Base-by-base conservation (phyloP, 73 alveolate genomes). In the Stentor coeruleus region DNA sequence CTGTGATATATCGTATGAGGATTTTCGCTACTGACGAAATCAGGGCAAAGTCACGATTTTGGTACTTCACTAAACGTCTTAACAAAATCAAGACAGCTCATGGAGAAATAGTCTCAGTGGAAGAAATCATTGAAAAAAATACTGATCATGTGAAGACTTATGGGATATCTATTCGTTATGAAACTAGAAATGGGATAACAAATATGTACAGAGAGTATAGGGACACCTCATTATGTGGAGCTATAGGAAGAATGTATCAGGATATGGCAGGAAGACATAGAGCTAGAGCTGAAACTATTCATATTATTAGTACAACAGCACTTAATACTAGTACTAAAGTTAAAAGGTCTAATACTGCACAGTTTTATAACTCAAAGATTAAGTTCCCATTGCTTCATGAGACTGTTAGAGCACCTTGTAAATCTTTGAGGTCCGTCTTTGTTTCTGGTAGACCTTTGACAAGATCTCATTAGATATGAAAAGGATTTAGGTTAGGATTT, bases 211-310 rank as follows among this genome's bases (percentile, higher is more conserved):
- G 89, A 83, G 97, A 91, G 76, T 88, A 59, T 88, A 88, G 97
- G 89, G 90, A 84, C 84, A 84, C 86, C 88, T 72, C 91, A 60
- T 88, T 89, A 49, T 75, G 83, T 49, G 94, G 94, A 26, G 96
- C 96, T 42, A 92, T 91, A 74, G 76, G 89, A 79, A 92, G 88
- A 59, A 75, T 91, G 87, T 89, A 87, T 84, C 74, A n/a, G 86
- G 97, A 91, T 82, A 88, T 91, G 97, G 86, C 91, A 42, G 95
- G 97, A 37, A 89, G 95, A 86, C 97, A 91, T 91, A 89, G 92
- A 86, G 94, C 94, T 20, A 82, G 77, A 58, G 87, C 82, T 38
- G 95, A 88, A 81, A 85, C 91, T 74, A 83, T 91, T 74, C 89
- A 86, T 60, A 87, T 91, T 83, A 84, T 89, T 85, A 91, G 89